These are phyloP conservation scores for Teunomyces kruisii DNA, from an alignment of 805 yeast genomes.

Conservation along the genomic window DNA sequence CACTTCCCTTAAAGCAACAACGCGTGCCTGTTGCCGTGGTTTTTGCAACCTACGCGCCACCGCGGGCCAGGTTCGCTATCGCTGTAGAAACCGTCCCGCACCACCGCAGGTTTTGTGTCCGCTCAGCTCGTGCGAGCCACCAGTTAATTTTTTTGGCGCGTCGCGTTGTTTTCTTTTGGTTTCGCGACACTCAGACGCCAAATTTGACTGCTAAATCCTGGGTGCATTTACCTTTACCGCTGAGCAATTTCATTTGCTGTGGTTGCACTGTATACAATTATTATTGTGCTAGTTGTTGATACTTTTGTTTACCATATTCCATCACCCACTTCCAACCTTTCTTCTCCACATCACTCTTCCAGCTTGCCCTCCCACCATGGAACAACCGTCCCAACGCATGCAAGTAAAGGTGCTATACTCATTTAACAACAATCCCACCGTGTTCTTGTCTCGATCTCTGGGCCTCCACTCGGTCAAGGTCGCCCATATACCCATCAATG, in stretches of 20 bases:
- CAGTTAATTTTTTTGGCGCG: conserved; percentile 1
- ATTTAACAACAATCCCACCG: conserved; percentile 43
- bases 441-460: conserved; percentile 41
- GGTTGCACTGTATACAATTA: background rate
- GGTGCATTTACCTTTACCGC: background rate
- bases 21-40: background rate
- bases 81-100: background rate
- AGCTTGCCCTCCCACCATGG: conserved; percentile 13
- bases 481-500: conserved; percentile 34
- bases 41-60: background rate
- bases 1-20: too few relatives aligned
- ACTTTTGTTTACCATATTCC: background rate
- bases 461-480: conserved; percentile 34
- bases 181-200: background rate
- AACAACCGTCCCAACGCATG: conserved; percentile 34
- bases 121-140: too few relatives aligned
- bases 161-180: conserved; percentile 11
- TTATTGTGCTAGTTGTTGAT: background rate
- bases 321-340: background rate
- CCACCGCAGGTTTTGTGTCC: background rate
- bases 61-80: background rate
- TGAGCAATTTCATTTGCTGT: conserved; percentile 1
- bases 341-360: background rate
- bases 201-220: background rate
- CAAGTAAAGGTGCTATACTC: conserved; percentile 47